These are phyloP conservation scores for Boechera divaricarpa DNA, from an alignment of 345 rosid genomes.

Conservation along the genomic window DNA sequence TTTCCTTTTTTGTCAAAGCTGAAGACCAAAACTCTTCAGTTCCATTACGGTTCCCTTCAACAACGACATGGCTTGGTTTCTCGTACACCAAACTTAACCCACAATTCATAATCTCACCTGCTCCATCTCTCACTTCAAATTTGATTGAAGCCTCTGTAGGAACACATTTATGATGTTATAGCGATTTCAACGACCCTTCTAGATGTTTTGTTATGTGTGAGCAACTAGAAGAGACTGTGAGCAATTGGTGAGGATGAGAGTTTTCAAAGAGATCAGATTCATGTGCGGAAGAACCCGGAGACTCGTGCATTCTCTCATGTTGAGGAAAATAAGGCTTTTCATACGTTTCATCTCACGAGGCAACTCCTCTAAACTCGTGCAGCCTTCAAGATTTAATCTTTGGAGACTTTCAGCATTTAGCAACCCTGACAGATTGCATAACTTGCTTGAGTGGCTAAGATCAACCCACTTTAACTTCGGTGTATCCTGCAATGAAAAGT, in stretches of 20 bases:
- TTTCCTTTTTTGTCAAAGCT: too few species aligned
- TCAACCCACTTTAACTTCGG: conserved; percentile 42
- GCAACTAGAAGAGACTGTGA: background rate
- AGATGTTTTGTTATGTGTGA: conserved; percentile 23
- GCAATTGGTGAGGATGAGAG: conserved; percentile 43
- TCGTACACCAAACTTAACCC: conserved; percentile 38
- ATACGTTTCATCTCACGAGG: background rate
- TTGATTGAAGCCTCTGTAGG: conserved; percentile 33
- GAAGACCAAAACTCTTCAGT: background rate
- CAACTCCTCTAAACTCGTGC: conserved; percentile 33
- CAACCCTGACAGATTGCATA: conserved; percentile 35
- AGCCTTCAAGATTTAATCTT: conserved; percentile 36
- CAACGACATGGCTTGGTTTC: conserved; percentile 32
- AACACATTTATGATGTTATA: conserved; percentile 13
- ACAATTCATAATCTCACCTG: conserved; percentile 31
- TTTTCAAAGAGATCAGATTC: conserved; percentile 16
- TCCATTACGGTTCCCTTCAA: conserved; percentile 18
- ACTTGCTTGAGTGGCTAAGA: conserved; percentile 29
- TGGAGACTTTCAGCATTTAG: conserved; percentile 39
- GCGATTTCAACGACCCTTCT: background rate
- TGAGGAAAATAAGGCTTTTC: conserved; percentile 27
- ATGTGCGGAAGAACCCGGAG: conserved; percentile 11
- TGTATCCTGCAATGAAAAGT: conserved; percentile 29
- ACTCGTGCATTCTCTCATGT: conserved; percentile 37
- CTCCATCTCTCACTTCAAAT: conserved; percentile 31